A percentile compares a stretch with the other conserved stretches of the same genome.
Evolutionary conservation across 768 basidiomycete species (phyloP).

Genomic region (Boletus sp.): DNA sequence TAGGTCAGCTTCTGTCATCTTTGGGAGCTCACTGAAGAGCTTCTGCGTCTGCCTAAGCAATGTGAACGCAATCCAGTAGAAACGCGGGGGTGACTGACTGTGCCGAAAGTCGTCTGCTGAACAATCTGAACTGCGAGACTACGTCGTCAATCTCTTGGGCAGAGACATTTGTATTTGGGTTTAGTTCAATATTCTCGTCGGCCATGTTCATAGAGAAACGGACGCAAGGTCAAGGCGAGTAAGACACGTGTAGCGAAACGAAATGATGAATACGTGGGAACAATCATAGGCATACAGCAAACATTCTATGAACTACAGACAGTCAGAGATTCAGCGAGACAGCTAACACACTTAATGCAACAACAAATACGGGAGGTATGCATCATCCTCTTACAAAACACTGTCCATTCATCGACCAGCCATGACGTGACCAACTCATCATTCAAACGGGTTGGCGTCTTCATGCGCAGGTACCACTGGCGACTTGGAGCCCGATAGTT

Average conservation of each 20-base stretch:
- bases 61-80: constrained; percentile 6
- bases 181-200: constrained; percentile 17
- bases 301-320: constrained; percentile 25
- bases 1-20: constrained; percentile 50
- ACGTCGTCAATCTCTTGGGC: constrained; percentile 33
- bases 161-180: constrained; percentile 8
- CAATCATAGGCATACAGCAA: constrained; percentile 20
- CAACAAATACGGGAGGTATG: constrained; percentile 24
- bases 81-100: constrained; percentile 18
- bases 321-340: constrained; percentile 30
- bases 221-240: background rate
- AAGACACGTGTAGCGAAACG: constrained; percentile 6
- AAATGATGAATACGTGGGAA: constrained; percentile 28
- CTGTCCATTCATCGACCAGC: constrained; percentile 3
- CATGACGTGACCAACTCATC: background rate
- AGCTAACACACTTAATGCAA: constrained; percentile 22
- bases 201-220: constrained; percentile 16
- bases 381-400: constrained; percentile 29
- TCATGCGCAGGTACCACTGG: constrained; percentile 39
- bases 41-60: constrained; percentile 33
- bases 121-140: constrained; percentile 30
- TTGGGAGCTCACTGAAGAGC: constrained; percentile 48
- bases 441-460: constrained; percentile 72
- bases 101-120: constrained; percentile 25
- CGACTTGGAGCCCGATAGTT: constrained; percentile 33